These are phyloP conservation scores for Myochromella boudieri DNA, from an alignment of 768 basidiomycete species.

Conservation along the genomic window DNA sequence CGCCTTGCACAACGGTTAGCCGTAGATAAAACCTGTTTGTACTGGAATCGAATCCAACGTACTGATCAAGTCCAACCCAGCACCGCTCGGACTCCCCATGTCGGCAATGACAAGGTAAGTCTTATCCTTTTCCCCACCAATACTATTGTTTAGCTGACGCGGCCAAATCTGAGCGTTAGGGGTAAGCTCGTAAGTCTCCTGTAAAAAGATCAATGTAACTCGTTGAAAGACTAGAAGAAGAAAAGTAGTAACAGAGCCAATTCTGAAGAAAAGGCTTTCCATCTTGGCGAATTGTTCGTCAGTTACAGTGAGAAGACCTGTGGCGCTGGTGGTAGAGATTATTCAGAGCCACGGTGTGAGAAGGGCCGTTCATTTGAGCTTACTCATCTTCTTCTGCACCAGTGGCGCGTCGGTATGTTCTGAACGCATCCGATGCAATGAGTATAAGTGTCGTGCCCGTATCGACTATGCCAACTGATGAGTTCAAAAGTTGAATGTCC, in stretches of 20 bases:
- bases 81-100: constrained; percentile 47
- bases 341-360: neutral
- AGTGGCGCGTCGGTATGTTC: constrained; percentile 51
- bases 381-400: constrained; percentile 52
- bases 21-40: neutral
- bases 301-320: constrained; percentile 57
- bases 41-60: constrained; percentile 17
- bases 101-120: constrained; percentile 63
- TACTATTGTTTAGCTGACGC: constrained; percentile 49
- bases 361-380: constrained; percentile 12
- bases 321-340: constrained; percentile 31
- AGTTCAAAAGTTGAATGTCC: constrained; percentile 37
- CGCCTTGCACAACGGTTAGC: constrained; percentile 33
- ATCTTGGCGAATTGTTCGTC: constrained; percentile 45
- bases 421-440: constrained; percentile 59
- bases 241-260: constrained; percentile 41
- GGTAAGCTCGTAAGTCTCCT: constrained; percentile 55
- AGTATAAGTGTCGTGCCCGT: constrained; percentile 29
- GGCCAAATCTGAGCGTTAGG: constrained; percentile 74
- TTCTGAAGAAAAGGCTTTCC: constrained; percentile 51
- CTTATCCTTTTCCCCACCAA: constrained; percentile 49
- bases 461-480: constrained; percentile 32
- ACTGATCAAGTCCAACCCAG: constrained; percentile 69
- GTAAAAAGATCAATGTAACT: neutral
- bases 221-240: neutral